Evolutionary conservation across 192 early-diverging fungal genomes (phyloP).

Genomic region (Backusella liffmaniae): DNA sequence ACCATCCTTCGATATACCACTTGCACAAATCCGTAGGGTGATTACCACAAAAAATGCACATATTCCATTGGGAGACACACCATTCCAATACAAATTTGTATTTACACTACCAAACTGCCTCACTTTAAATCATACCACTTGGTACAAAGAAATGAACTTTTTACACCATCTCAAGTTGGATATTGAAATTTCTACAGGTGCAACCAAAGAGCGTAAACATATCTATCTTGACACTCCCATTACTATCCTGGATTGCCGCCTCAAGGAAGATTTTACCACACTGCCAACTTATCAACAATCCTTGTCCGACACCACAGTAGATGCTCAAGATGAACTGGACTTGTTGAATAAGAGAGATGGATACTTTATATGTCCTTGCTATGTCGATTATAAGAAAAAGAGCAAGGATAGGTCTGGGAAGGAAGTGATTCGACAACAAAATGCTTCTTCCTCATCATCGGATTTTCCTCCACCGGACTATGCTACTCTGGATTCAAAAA

Average conservation of each 20-base stretch:
- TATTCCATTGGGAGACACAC: background rate
- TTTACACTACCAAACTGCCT: constrained; percentile 33
- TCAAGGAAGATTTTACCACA: constrained; percentile 31
- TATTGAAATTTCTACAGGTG: constrained; percentile 14
- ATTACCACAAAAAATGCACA: constrained; percentile 22
- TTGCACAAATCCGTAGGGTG: constrained; percentile 10
- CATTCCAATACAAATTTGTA: constrained; percentile 29
- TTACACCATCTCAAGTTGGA: constrained; percentile 25
- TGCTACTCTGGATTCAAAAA: background rate
- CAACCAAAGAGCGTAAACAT: background rate
- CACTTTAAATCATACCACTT: constrained; percentile 29
- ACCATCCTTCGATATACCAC: background rate
- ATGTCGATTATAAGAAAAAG: constrained; percentile 28
- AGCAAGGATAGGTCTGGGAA: background rate
- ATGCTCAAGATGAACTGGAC: background rate
- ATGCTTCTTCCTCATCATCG: background rate
- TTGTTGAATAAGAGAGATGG: background rate
- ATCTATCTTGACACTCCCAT: constrained; percentile 30
- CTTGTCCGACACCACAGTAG: constrained; percentile 2
- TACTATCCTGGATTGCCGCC: constrained; percentile 29
- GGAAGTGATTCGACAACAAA: constrained; percentile 8
- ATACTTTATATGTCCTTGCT: constrained; percentile 30
- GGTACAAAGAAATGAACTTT: constrained; percentile 26
- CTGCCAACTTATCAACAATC: constrained; percentile 31
- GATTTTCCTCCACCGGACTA: background rate